phyloP scores from a whole-genome alignment of 2,329 filamentous ascomycete species.

The Pseudogymnoascus sp. region DNA sequence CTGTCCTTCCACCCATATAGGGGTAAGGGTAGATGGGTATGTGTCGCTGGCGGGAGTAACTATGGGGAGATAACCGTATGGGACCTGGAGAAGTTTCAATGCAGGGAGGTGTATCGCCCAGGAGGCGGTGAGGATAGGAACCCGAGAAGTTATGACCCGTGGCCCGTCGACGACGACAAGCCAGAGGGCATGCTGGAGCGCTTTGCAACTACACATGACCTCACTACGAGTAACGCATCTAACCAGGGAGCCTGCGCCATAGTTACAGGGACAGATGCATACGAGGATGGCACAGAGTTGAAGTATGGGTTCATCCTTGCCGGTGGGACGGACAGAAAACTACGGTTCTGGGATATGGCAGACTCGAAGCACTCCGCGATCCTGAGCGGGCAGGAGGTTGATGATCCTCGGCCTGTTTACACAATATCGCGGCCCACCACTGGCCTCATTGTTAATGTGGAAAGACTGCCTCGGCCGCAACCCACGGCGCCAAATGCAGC shows the following conservation, averaged over 20 bases:
- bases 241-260: slow-evolving; percentile 69
- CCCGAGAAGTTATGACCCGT: slow-evolving; percentile 65
- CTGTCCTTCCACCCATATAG: slow-evolving; percentile 70
- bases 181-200: slow-evolving; percentile 78
- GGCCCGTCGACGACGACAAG: slow-evolving; percentile 83
- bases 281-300: slow-evolving; percentile 61
- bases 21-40: slow-evolving; percentile 74
- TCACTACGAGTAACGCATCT: slow-evolving; percentile 42
- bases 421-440: slow-evolving; percentile 53
- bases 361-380: slow-evolving; percentile 69
- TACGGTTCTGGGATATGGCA: slow-evolving; percentile 87
- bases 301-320: slow-evolving; percentile 79
- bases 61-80: slow-evolving; percentile 88
- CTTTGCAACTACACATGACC: slow-evolving; percentile 68
- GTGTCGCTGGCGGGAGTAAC: slow-evolving; percentile 77
- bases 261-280: slow-evolving; percentile 59
- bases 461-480: slow-evolving; percentile 33
- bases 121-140: slow-evolving; percentile 45
- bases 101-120: slow-evolving; percentile 75
- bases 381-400: slow-evolving; percentile 65
- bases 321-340: slow-evolving; percentile 78
- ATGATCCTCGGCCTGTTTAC: slow-evolving; percentile 68
- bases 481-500: slow-evolving; percentile 27
- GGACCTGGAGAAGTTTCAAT: slow-evolving; percentile 86
- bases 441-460: slow-evolving; percentile 56